Base-by-base conservation (phyloP, 176 grass and related monocot species). In the Aegilops bicornis region DNA sequence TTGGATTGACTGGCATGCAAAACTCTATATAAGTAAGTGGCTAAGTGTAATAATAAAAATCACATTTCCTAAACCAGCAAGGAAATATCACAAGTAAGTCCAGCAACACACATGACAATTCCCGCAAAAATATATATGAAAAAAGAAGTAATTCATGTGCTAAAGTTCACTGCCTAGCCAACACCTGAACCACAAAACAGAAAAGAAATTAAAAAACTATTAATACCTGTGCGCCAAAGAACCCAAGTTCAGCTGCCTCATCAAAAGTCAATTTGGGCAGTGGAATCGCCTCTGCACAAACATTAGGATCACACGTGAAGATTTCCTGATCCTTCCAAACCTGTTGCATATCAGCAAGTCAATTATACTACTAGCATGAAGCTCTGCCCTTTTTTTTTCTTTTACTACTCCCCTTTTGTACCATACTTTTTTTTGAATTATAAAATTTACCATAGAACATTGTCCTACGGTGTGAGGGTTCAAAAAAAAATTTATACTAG, bases 261-360 rank as follows among this genome's bases (percentile, higher is more conserved):
- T 97, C 95, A 89, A 97, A 97, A 84, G 95, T 97, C 78, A 97
- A 89, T 84, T 76, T 89, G 32, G 95, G 95, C n/a, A 97, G 84
- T 3, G 90, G 87, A 56, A 78, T 94, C 1, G 95, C 92, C 56
- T 91, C 91, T 86, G 90, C 30, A 82, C 81, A 88, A 39, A 97
- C 92, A 71, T 94, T 92, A 83, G 92, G 90, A 87, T 97, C 95
- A 84, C 92, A 97, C 0, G 90, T 97, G 80, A 94, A 78, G n/a
- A 97, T 88, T 91, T 94, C 92, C 17, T 94, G 92, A 93, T 97
- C 92, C 82, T 97, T 94, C 95, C 95, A 97, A 45, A 97, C 90
- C 95, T 97, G 76, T 66, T 29, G 65, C 19, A 91, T 82, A 70
- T 60, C 12, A 85, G 69, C 62, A 33, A 33, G 23, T 63, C 2